Base-by-base conservation (phyloP, 768 basidiomycete species). In the Omphalotus guepiniiformis region DNA sequence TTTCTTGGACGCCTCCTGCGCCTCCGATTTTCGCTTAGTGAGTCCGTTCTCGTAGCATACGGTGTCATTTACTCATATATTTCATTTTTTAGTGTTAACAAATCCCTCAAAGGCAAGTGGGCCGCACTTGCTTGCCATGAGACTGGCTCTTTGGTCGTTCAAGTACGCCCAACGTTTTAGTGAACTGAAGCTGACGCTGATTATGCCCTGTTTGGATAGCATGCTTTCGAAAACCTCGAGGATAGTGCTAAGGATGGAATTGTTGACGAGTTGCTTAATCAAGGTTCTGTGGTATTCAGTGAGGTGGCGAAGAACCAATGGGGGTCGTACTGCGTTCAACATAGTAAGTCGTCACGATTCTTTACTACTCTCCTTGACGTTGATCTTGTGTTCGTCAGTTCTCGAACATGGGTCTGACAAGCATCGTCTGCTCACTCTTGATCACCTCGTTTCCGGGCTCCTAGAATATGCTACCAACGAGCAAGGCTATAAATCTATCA, bases 21-120 rank as follows among this genome's bases (percentile, higher is more conserved):
- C 90, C 90, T 21, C 90, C 90, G 2, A 92, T 93, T 59, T 93
- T 93, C 59, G 79, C 85, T 2, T 89, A 82, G 89, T 90, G 63
- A 57, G 85, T 70, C 34, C n/a, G n/a, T 21, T 18, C 49, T 44
- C 6, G 23, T 16, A 35, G 18, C 6, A 28, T 29, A 6, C 45
- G n/a, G 51, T 11, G 29, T 48, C 38, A 52, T 7, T 47, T 47
- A 39, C 37, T 52, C 15, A 41, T 16, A 32, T 26, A 23, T 12
- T 50, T 42, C 44, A 25, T 15, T 47, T 5, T 44, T 0, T 55
- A 92, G 89, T 51, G 89, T 93, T 55, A 92, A 93, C 65, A 88
- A 84, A 55, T 88, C 90, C 0, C 69, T 93, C 53, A 86, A 87
- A 56, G 89, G 90, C 16, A 88, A 90, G 59, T 92, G 90, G 90